Evolutionary conservation across 2,329 filamentous ascomycete species (phyloP), one percentile per base, ranked within the genome.

Genomic region (Lachnum nothofagi): DNA sequence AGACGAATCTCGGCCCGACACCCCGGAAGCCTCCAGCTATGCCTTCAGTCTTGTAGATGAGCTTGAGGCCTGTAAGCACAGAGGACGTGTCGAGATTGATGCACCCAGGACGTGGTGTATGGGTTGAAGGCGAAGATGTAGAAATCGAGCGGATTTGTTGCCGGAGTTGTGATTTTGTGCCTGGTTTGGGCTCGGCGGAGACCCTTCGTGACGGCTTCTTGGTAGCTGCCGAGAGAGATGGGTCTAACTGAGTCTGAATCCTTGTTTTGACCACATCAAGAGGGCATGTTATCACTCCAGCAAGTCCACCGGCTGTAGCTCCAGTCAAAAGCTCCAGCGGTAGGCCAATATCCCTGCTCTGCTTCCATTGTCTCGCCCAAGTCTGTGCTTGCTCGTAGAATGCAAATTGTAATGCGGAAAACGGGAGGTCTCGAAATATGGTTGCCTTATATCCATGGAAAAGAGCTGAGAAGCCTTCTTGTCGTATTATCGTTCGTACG

Each of bases 361-460:
- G 81, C 63, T 86, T 83, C 76, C 86, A 94, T 45, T 81, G 68
- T 63, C 86, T 86, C 1, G 93, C 91, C 76, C 88, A 80, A 39
- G 77, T 81, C 62, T 91, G 88, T 65, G 91, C 91, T 68, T 97
- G 88, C 68, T 98, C 93, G 73, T 95, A 98, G 66, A 98, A 96
- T 62, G 94, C 91, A 69, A 98, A 97, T 65, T 98, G 93, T 9
- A 98, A 72, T 0, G 93, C 93, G 0, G 91, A 97, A 65, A 96
- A 98, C 1, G 93, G 93, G 19, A 98, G 77, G 62, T 98, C 93
- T 50, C 93, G 86, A 70, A 88, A 93, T 3, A 98, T 80, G 0
- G 93, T 98, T 9, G 93, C 93, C 67, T 93, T 93, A 73, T 94
- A 98, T n/a, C 93, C 93, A 60, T 95, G 86, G 67, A 96, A 98